A percentile compares a stretch with the other conserved stretches of the same genome.
These are phyloP conservation scores for Coemansia sp. DNA, from an alignment of 192 early-diverging fungal genomes.

Conservation along the genomic window DNA sequence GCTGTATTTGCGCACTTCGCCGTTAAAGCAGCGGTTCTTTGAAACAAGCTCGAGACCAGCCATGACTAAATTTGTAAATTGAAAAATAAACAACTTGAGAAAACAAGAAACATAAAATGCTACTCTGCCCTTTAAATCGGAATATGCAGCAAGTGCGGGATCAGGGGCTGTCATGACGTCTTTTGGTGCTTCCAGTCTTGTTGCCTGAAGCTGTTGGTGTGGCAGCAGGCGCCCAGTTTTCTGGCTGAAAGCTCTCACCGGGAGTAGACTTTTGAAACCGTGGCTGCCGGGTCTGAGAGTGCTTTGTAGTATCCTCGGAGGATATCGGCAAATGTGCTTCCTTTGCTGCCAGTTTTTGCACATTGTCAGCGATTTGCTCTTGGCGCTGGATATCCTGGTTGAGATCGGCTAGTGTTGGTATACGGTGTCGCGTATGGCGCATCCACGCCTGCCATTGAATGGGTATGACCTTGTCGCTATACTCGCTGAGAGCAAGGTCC, in stretches of 20 bases:
- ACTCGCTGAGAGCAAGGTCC: conserved; percentile 31
- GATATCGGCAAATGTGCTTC: background rate
- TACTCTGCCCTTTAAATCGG: background rate
- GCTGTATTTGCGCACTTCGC: conserved; percentile 69
- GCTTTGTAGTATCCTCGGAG: background rate
- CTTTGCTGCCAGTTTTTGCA: conserved; percentile 16
- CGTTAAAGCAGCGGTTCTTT: conserved; percentile 64
- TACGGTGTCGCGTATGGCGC: conserved; percentile 41
- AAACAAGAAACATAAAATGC: conserved; percentile 1
- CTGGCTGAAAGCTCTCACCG: conserved; percentile 35
- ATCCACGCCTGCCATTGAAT: conserved; percentile 57
- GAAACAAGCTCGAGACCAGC: conserved; percentile 53
- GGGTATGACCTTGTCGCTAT: conserved; percentile 42
- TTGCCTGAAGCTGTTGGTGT: background rate
- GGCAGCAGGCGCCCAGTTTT: conserved; percentile 22
- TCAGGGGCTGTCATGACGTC: background rate
- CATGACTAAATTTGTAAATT: conserved; percentile 16
- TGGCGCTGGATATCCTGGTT: conserved; percentile 36
- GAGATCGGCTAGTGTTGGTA: conserved; percentile 37
- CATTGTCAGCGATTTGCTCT: conserved; percentile 27
- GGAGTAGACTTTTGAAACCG: conserved; percentile 29
- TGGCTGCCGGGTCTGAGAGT: background rate
- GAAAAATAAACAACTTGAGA: conserved; percentile 2
- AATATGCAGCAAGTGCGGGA: background rate
- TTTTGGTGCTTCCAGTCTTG: background rate